Evolutionary conservation across 2,329 filamentous ascomycete species (phyloP).

Genomic region (Teratosphaeria viscida): DNA sequence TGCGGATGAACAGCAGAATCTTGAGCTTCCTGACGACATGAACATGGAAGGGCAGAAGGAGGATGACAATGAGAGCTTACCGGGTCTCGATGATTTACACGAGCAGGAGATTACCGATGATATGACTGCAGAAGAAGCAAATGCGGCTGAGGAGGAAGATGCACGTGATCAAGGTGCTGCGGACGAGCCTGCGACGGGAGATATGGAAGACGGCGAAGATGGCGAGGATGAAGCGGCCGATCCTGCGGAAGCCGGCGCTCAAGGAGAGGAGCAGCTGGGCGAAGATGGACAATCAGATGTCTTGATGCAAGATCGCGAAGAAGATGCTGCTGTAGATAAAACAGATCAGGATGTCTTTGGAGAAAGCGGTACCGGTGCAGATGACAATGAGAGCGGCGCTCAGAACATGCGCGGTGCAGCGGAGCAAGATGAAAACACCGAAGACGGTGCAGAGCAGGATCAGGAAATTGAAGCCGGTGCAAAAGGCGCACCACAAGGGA

Average conservation of each 20-base stretch:
- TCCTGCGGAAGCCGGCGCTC: constrained; percentile 27
- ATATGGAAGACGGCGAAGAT: constrained; percentile 24
- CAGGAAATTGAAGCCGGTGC: constrained; percentile 29
- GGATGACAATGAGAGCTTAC: constrained; percentile 12
- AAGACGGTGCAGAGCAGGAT: constrained; percentile 25
- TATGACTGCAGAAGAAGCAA: constrained; percentile 36
- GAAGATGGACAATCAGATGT: constrained; percentile 30
- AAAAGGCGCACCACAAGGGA: constrained; percentile 24
- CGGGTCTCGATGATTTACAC: constrained; percentile 7
- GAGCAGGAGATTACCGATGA: constrained; percentile 9
- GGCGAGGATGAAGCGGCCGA: constrained; percentile 12
- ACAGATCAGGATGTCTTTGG: constrained; percentile 35
- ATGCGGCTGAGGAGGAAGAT: constrained; percentile 25
- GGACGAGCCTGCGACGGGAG: constrained; percentile 33
- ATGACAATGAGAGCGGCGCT: constrained; percentile 25
- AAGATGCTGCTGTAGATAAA: constrained; percentile 29
- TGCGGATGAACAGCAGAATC: constrained; percentile 66
- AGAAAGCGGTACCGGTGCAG: constrained; percentile 23
- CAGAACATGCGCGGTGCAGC: constrained; percentile 36
- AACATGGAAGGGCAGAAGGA: constrained; percentile 53
- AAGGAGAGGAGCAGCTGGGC: constrained; percentile 27
- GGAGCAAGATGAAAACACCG: constrained; percentile 30
- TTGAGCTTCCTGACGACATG: constrained; percentile 82
- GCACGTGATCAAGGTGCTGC: constrained; percentile 43
- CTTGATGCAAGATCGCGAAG: constrained; percentile 22